Evolutionary conservation across 495 filamentous ascomycete species (phyloP), one percentile per base, ranked within the genome.

Genomic region (Polyplosphaeria fusca): DNA sequence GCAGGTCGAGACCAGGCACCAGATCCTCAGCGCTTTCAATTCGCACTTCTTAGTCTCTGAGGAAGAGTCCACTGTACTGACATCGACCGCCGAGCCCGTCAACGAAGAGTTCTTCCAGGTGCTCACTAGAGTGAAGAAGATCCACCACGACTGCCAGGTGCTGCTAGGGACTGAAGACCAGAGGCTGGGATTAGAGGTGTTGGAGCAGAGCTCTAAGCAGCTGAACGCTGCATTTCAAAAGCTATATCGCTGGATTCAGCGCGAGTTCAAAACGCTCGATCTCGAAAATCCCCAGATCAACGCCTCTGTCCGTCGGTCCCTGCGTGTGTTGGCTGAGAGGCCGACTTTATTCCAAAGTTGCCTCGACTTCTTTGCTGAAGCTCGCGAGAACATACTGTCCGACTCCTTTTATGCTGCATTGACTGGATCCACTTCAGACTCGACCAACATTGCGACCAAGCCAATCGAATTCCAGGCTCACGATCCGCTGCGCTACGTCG

Each of bases 221-320:
- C 79, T 99, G n/a, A 93, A 95, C 68, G 79, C 79, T 12, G 92
- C 87, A 12, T 97, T 94, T 67, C 92, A 97, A 70, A 97, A 96
- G 69, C 77, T 97, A 9, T 95, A 92, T 70, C 80, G 85, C 57
- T 97, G 94, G 94, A 86, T 95, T 7, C 91, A 96, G 69, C 82
- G 85, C 27, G 91, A 97, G 65, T 91, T 98, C 74, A 92, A 91
- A 68, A 84, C 85, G 1, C 71, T 97, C 41, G 94, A 96, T 67
- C 79, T 99, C 12, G 94, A 97, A 68, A 95, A 91, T 66, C 92
- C 92, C 3, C 90, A 95, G 54, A 91, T 98, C 60, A 91, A 85
- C 64, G 81, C 87, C 25, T 81, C 89, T 11, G 91, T 98, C 37
- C 81, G 92, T 26, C 83, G 86, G 43, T 89, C 90, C 13, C 76